phyloP scores from a whole-genome alignment of 345 rosid species.

The Erysimum cheiranthoides region DNA sequence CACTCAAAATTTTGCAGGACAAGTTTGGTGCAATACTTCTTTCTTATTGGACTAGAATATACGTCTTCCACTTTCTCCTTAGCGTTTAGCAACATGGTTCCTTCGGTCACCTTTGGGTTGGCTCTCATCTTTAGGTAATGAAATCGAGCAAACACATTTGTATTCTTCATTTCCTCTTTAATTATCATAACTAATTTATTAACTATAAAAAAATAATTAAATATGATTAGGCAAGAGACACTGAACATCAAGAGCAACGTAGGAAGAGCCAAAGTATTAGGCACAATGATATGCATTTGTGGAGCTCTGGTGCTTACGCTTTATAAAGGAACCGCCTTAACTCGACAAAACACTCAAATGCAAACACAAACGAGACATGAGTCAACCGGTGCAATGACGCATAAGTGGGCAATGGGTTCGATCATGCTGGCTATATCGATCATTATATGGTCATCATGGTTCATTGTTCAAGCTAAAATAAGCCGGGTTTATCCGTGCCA shows the following conservation, averaged over 20 bases:
- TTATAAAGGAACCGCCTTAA: constrained; percentile 58
- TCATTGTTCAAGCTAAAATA: constrained; percentile 60
- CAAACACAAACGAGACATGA: constrained; percentile 27
- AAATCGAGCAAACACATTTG: not conserved
- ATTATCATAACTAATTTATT: not conserved
- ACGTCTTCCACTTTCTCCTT: constrained; percentile 66
- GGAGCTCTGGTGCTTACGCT: constrained; percentile 64
- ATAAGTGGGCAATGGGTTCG: constrained; percentile 61
- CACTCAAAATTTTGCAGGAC: constrained; percentile 43
- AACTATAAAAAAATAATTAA: not conserved
- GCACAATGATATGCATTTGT: constrained; percentile 59
- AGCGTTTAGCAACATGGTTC: constrained; percentile 70
- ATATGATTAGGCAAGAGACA: constrained; percentile 54
- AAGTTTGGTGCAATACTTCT: constrained; percentile 57
- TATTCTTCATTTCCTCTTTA: not conserved
- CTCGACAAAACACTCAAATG: constrained; percentile 13
- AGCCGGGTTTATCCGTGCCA: constrained; percentile 57
- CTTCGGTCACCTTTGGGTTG: constrained; percentile 57
- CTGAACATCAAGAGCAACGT: constrained; percentile 51
- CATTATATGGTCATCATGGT: constrained; percentile 66
- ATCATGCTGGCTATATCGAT: constrained; percentile 52
- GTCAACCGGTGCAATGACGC: constrained; percentile 6
- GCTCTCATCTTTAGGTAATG: constrained; percentile 61
- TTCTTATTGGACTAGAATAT: constrained; percentile 61
- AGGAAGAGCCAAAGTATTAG: constrained; percentile 63